Percentiles rank a stretch among this genome's conserved stretches.
phyloP scores from a whole-genome alignment of 768 basidiomycete species.

The Royoungia palumana region DNA sequence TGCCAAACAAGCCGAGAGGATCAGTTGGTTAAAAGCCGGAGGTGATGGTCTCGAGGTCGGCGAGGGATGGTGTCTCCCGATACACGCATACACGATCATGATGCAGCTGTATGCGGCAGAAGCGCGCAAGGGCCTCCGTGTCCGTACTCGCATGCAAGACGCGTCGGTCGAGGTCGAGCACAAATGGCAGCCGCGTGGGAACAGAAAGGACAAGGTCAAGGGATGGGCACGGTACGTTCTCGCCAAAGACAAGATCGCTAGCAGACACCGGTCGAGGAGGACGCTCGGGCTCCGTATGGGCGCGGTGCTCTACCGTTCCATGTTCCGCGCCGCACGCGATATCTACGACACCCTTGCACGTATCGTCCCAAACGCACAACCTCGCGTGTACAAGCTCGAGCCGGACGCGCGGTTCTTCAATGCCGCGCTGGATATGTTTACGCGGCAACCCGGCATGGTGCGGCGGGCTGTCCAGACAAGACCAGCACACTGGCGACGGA shows the following conservation, averaged over 20 bases:
- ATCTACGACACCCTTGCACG: constrained; percentile 23
- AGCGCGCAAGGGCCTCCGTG: constrained; percentile 31
- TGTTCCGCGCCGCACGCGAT: constrained; percentile 32
- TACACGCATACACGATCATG: constrained; percentile 72
- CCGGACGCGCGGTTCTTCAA: constrained; percentile 72
- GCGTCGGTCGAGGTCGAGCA: constrained; percentile 3
- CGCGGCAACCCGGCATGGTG: constrained; percentile 20
- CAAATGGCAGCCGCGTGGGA: constrained; percentile 17
- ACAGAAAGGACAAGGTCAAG: constrained; percentile 20
- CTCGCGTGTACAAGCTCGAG: constrained; percentile 35
- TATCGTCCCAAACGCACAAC: constrained; percentile 22
- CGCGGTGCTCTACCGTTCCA: constrained; percentile 34
- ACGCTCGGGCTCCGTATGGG: constrained; percentile 30
- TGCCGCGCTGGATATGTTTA: constrained; percentile 48
- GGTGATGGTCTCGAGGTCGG: constrained; percentile 18
- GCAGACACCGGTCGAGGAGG: constrained; percentile 24
- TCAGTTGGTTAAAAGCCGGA: constrained; percentile 43
- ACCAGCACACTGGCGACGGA: constrained; percentile 31
- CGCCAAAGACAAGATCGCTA: constrained; percentile 17
- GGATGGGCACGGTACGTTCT: constrained; percentile 39
- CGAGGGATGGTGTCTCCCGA: constrained; percentile 61
- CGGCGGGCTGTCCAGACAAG: constrained; percentile 13
- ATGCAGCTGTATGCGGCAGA: constrained; percentile 55
- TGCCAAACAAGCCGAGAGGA: constrained; percentile 54
- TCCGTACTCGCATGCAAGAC: constrained; percentile 7